phyloP scores from a whole-genome alignment of 2,329 filamentous ascomycete species.

The Alternaria ventricosa region DNA sequence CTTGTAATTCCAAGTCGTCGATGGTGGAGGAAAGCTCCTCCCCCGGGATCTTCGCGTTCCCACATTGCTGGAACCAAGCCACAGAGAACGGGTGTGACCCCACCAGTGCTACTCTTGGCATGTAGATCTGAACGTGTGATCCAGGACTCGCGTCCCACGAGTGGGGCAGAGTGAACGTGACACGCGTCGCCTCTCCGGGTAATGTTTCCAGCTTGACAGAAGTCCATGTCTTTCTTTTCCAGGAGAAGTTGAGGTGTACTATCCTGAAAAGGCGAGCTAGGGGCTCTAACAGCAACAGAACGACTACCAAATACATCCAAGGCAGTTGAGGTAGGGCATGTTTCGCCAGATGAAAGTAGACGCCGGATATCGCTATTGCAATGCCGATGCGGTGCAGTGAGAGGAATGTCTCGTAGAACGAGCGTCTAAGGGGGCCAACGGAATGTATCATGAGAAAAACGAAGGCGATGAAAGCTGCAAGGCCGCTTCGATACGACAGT shows the following conservation, averaged over 20 bases:
- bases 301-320: slow-evolving; percentile 64
- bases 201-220: slow-evolving; percentile 65
- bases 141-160: slow-evolving; percentile 74
- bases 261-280: slow-evolving; percentile 63
- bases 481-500: slow-evolving; percentile 62
- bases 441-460: slow-evolving; percentile 69
- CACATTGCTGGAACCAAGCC: slow-evolving; percentile 71
- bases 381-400: slow-evolving; percentile 70
- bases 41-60: slow-evolving; percentile 11
- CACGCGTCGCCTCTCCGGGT: slow-evolving; percentile 72
- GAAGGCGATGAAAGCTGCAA: slow-evolving; percentile 66
- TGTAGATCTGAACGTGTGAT: slow-evolving; percentile 77
- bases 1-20: slow-evolving; percentile 53
- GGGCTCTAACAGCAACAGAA: slow-evolving; percentile 68
- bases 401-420: slow-evolving; percentile 81
- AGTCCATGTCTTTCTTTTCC: slow-evolving; percentile 65
- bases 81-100: slow-evolving; percentile 79
- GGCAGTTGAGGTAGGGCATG: slow-evolving; percentile 65
- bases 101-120: slow-evolving; percentile 71
- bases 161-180: slow-evolving; percentile 72
- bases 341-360: slow-evolving; percentile 68
- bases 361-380: slow-evolving; percentile 62
- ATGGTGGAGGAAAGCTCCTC: slow-evolving; percentile 36
- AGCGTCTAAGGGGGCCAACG: slow-evolving; percentile 71
- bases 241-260: slow-evolving; percentile 68